Conservation (phyloP, 2,329 filamentous ascomycete genomes). For the Trichophyton equinum region DNA sequence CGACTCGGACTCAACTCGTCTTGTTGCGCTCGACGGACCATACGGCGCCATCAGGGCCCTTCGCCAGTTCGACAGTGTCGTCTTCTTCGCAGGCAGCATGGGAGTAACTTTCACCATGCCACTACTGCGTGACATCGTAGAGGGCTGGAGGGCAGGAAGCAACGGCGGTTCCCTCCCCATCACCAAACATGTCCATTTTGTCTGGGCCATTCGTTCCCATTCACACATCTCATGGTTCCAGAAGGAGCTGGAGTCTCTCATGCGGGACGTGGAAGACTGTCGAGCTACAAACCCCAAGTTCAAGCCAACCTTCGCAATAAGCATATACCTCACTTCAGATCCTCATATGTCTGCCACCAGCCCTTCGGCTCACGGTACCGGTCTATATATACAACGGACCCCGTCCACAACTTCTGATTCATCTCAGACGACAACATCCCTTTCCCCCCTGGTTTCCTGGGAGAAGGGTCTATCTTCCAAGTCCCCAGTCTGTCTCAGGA, state of each 20-base stretch:
- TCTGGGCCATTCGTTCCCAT: conserved; percentile 48
- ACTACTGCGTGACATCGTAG: conserved; percentile 43
- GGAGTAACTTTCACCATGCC: conserved; percentile 49
- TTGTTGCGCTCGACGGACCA: conserved; percentile 42
- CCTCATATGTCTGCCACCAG: conserved; percentile 18
- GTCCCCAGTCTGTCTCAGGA: not conserved
- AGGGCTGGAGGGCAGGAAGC: conserved; percentile 24
- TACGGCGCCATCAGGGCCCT: conserved; percentile 42
- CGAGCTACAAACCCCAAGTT: conserved; percentile 21
- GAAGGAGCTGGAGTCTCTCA: conserved; percentile 36
- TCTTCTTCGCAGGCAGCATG: conserved; percentile 48
- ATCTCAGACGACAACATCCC: not conserved
- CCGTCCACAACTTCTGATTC: not conserved
- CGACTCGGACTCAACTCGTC: conserved; percentile 14
- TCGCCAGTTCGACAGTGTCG: conserved; percentile 48
- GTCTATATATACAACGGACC: conserved; percentile 5
- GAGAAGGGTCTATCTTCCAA: not conserved
- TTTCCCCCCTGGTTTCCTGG: not conserved
- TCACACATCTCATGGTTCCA: conserved; percentile 43
- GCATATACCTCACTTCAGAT: conserved; percentile 45
- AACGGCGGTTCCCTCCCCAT: conserved; percentile 1
- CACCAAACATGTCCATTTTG: conserved; percentile 41
- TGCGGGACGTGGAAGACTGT: conserved; percentile 31
- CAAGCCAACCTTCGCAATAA: conserved; percentile 38
- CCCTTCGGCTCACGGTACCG: conserved; percentile 19